Evolutionary conservation across 768 basidiomycete genomes (phyloP), one percentile per base, ranked within the genome.

Genomic region (Leucosporidium creatinivorum): DNA sequence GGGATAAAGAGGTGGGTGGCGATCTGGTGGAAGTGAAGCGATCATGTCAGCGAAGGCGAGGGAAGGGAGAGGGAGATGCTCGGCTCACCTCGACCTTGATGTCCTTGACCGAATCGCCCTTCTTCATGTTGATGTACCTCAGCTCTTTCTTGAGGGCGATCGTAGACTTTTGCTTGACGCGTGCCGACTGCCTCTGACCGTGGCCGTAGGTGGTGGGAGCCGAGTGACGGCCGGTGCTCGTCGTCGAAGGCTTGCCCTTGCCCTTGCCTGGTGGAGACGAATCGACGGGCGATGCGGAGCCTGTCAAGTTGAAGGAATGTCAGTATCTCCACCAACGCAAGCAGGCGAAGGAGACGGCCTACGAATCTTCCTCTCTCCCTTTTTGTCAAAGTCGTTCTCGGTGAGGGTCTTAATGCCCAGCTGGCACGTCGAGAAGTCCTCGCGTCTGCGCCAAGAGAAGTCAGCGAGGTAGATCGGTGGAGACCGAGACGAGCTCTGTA

Each of bases 21-120:
- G 52, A 89, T 75, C 68, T 73, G n/a, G 62, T 13, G 21, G 23
- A 4, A 33, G 39, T 9, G 39, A 13, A 17, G 39, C 39, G 39
- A 9, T n/a, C n/a, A n/a, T 2, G 39, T 25, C 25, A 50, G 50
- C 47, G 1, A 58, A 44, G 17, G 61, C n/a, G 61, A 71, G 65
- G 4, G 63, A 55, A 10, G 61, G 31, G 17, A 33, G 12, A 28
- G 67, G 52, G 13, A 52, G 33, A 58, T 65, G 70, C 66, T 68
- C 48, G 56, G 0, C 31, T n/a, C 26, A 36, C 23, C 28, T 58
- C 61, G 63, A 88, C 75, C 77, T 90, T 91, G 73, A 91, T 84
- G 21, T 91, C 89, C 76, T 87, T 89, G 60, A 92, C 82, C 0
- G 87, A 85, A 69, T 84, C 89, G 36, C 78, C 75, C 76, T 88